Base-by-base conservation (phyloP, 1,284 basidiomycete species). In the Xerocomus minutiporus region DNA sequence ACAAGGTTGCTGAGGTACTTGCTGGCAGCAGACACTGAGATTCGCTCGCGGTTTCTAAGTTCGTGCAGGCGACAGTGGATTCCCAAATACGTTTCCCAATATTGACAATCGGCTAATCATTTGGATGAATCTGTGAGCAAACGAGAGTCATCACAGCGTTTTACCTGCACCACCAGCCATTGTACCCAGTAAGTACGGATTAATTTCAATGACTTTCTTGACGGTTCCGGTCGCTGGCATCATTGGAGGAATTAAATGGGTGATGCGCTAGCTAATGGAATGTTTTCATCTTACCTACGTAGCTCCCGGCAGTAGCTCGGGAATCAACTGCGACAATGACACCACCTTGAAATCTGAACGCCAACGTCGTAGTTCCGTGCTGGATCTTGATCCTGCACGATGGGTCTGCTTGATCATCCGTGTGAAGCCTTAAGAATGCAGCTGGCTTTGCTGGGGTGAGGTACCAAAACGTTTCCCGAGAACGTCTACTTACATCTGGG, bases 181-280 rank as follows among this genome's bases (percentile, higher is more conserved):
- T 1, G 96, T 99, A 55, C 97, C 97, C 31, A 99, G 82, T 50
- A 99, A 75, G 76, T 97, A 99, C 44, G 94, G 93, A 77, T 99
- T 99, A 74, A 99, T 99, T 77, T 99, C 97, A 64, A 99, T 99
- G 58, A 99, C 96, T 79, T 97, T 97, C 80, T 95, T 97, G 57
- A 97, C 92, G 15, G 94, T 97, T 50, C 94, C 94, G 29, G 86
- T 92, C 0, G 94, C 94, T 96, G 59, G 17, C 3, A 41, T 48
- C 52, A 13, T 47, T 46, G 8, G 43, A 20, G 32, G 25, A 35
- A 42, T 57, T 23, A 52, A 53, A 53, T 36, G 47, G 15, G 41
- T 41, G 39, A 8, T 45, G 23, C 34, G 31, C 12, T 42, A 52
- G 35, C 17, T 20, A 7, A 51, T 38, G 17, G 54, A 36, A 35